phyloP scores from a whole-genome alignment of 2,329 filamentous ascomycete genomes.

The Grosmannia huntii region DNA sequence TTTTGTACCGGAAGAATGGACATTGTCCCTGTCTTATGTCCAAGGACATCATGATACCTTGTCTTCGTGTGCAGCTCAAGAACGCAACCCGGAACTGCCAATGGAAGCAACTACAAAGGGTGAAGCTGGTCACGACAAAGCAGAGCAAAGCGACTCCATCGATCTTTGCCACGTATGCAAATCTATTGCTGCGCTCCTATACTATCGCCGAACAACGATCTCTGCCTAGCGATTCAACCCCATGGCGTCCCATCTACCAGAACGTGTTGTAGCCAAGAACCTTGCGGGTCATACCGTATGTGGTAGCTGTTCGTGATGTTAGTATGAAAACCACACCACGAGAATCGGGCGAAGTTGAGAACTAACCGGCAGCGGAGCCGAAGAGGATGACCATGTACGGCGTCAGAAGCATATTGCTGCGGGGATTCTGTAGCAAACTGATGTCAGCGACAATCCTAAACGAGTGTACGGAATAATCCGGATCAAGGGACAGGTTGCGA shows the following conservation, averaged over 20 bases:
- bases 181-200: neutral
- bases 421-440: constrained; percentile 38
- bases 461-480: neutral
- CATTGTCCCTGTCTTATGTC: too few species aligned
- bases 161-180: neutral
- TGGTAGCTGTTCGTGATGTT: constrained; percentile 25
- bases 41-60: too few species aligned
- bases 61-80: too few species aligned
- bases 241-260: constrained; percentile 23
- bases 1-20: too few species aligned
- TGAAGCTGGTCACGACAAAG: neutral
- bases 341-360: neutral
- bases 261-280: constrained; percentile 69
- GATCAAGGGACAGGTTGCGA: neutral
- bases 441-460: constrained; percentile 5
- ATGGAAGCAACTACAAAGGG: too few species aligned
- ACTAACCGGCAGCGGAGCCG: constrained; percentile 45
- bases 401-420: constrained; percentile 51
- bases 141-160: neutral
- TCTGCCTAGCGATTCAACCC: neutral
- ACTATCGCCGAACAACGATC: neutral
- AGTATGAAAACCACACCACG: constrained; percentile 1
- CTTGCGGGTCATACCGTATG: constrained; percentile 66
- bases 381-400: constrained; percentile 56
- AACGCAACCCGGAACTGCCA: too few species aligned